Evolutionary conservation across 2,329 filamentous ascomycete genomes (phyloP), one percentile per base, ranked within the genome.

Genomic region (Hypomyces perniciosus): DNA sequence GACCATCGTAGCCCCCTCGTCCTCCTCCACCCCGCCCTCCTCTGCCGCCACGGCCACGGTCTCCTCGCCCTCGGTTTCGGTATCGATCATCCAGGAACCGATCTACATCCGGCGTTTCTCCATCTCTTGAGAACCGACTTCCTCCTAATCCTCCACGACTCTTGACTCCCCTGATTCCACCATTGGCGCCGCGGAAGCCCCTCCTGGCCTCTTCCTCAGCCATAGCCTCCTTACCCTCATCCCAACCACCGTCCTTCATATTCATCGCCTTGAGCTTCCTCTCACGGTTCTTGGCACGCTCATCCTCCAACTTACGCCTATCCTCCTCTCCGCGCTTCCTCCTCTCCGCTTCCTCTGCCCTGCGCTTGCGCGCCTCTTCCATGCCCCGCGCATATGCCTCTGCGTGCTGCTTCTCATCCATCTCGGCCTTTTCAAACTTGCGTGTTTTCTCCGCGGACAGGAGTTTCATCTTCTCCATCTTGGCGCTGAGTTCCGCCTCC

Each of bases 381-480:
- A 77, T 75, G 8, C 78, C 76, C 35, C 74, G 74, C 34, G 78
- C 77, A 53, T 78, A 74, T 1, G 79, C 76, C 5, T 72, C 67
- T 2, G 75, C 78, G 59, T 82, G 79, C 51, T 77, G 75, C 51
- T 72, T 74, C 65, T 80, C 72, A 59, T 83, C 80, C 54, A 73
- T 71, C 62, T 81, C 76, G 1, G 77, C 78, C 61, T 79, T 74
- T 59, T 83, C 77, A 57, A 80, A 81, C 54, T 78, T 78, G 57
- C 78, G 75, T 58, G 76, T 73, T 66, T 79, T 80, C 62, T 84
- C 80, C 0, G 76, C 78, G 0, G 74, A 72, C 1, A 80, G 62
- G 7, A 84, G 71, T 51, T 80, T 79, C 76, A 82, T 83, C 62
- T 78, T 69, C 58, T 78, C 77, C 75, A 84, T 80, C 62, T 81